Conservation (phyloP, 2,329 filamentous ascomycete species). For the Microdochium trichocladiopsis region DNA sequence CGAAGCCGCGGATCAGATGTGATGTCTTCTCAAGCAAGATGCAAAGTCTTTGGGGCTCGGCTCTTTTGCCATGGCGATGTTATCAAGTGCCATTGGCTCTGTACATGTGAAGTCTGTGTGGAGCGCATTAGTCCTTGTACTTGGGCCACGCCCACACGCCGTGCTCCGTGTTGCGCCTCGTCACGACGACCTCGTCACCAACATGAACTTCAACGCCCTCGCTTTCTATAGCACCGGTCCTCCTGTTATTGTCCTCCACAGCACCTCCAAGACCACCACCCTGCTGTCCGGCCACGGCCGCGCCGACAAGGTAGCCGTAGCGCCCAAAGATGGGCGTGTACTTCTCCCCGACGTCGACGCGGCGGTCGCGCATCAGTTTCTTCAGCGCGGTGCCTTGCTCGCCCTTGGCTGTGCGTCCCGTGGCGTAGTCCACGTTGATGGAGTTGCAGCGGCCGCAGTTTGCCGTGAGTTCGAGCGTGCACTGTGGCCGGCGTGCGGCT, state of each 20-base stretch:
- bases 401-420: constrained; percentile 49
- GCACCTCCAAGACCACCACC: constrained; percentile 9
- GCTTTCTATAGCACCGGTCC: constrained; percentile 1
- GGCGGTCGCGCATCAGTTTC: constrained; percentile 61
- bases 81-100: too few relatives aligned
- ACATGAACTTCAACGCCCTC: constrained; percentile 30
- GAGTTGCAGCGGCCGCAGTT: constrained; percentile 65
- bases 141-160: constrained; percentile 46
- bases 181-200: constrained; percentile 49
- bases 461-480: constrained; percentile 50
- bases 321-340: constrained; percentile 67
- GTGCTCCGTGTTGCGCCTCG: constrained; percentile 39
- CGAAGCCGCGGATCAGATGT: too few relatives aligned
- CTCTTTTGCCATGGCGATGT: too few relatives aligned
- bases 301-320: constrained; percentile 53
- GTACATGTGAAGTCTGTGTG: too few relatives aligned
- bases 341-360: constrained; percentile 62
- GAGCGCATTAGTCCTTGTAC: constrained; percentile 1
- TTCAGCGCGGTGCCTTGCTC: constrained; percentile 58
- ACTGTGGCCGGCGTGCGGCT: too few relatives aligned
- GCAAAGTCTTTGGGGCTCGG: too few relatives aligned
- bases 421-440: constrained; percentile 65
- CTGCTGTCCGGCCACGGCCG: constrained; percentile 12
- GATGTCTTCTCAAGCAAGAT: too few relatives aligned
- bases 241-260: constrained; percentile 15